phyloP scores from a whole-genome alignment of 129 eudicot genomes.

The Artemisia tridentata region DNA sequence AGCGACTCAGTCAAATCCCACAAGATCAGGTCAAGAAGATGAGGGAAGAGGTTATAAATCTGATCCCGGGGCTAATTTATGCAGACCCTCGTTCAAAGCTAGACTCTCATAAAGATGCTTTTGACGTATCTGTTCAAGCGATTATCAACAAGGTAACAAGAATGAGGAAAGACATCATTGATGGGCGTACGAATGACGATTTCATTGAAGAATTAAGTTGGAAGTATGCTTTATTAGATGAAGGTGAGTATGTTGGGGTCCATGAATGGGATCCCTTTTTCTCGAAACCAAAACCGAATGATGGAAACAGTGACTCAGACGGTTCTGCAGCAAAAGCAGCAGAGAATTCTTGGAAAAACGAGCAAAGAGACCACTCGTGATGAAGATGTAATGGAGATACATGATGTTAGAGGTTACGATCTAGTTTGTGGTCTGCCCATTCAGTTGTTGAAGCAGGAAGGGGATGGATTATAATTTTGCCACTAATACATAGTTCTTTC shows the following conservation, averaged over 20 bases:
- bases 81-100: slow-evolving; percentile 42
- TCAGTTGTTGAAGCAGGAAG: slow-evolving; percentile 18
- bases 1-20: slow-evolving; percentile 35
- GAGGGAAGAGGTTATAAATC: slow-evolving; percentile 50
- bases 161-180: slow-evolving; percentile 65
- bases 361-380: slow-evolving; percentile 66
- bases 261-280: slow-evolving; percentile 95
- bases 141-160: slow-evolving; percentile 75
- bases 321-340: slow-evolving; percentile 58
- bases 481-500: slow-evolving; percentile 29
- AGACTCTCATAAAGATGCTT: slow-evolving; percentile 46
- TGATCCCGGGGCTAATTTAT: slow-evolving; percentile 49
- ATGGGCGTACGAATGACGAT: slow-evolving; percentile 57
- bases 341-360: slow-evolving; percentile 83
- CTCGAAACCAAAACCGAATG: slow-evolving; percentile 59
- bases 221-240: slow-evolving; percentile 85
- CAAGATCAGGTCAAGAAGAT: slow-evolving; percentile 31
- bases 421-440: slow-evolving; percentile 20
- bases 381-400: slow-evolving; percentile 32
- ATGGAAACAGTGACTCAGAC: slow-evolving; percentile 35
- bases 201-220: slow-evolving; percentile 87
- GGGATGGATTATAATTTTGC: slow-evolving; percentile 33
- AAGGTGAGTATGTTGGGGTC: slow-evolving; percentile 65
- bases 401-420: slow-evolving; percentile 21
- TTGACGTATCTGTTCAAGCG: slow-evolving; percentile 61